Evolutionary conservation across 2,329 filamentous ascomycete species (phyloP), one percentile per base, ranked within the genome.

Genomic region (Fusarium sp.): DNA sequence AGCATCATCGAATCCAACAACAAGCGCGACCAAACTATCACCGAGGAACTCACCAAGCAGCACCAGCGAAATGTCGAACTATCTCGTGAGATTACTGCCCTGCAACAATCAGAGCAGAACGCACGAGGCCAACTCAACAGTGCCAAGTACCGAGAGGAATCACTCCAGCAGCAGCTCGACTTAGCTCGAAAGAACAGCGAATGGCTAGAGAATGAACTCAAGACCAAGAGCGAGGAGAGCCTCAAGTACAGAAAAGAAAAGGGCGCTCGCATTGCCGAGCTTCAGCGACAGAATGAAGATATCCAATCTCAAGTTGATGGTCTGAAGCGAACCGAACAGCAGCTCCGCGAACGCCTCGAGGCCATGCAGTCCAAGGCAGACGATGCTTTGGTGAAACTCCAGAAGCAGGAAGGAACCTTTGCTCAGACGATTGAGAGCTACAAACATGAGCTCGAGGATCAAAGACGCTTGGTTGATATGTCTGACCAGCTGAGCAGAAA

Each of bases 231-330:
- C 61, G 86, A 89, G 8, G 95, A 99, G 74, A 88, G 92, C 43
- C 85, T 94, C 66, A 97, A 93, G 72, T 94, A 91, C 77, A 88
- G 95, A 63, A 98, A 97, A 74, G 95, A 99, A 74, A 98, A 97
- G 82, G 91, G 91, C 62, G 89, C 92, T 2, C 90, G 91, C 35
- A 92, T 98, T 68, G 86, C 93, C 8, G 91, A 96, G 71, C 85
- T 99, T 26, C 91, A 97, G 76, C 91, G 93, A 49, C 87, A 91
- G 59, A 91, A 94, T 67, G 94, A 98, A 68, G 95, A 99, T 67
- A 87, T 90, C 40, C 88, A 85, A 63, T 89, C 91, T 19, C 89
- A 85, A 29, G 84, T 93, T 48, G 92, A 97, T 52, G 85, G 90
- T 9, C 80, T 96, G 22, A 90, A 90, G 72, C 89, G 91, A 35